Percentiles rank a stretch among this genome's conserved stretches.
Evolutionary conservation across 2,329 filamentous ascomycete species (phyloP).

Genomic region (Xenoacremonium recifei): DNA sequence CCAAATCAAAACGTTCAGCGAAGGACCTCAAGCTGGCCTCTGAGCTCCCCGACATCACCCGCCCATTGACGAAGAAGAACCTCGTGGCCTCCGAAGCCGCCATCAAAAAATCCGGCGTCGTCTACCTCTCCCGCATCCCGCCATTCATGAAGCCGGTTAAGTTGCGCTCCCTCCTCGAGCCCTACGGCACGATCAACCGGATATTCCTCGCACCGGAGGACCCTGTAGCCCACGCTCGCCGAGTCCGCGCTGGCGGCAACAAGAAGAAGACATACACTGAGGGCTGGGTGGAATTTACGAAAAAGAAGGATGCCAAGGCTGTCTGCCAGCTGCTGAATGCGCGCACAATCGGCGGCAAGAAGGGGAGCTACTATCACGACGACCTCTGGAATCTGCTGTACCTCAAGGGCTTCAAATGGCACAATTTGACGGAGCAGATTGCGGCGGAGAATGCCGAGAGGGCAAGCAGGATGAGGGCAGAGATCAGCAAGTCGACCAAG

Average conservation of each 20-base stretch:
- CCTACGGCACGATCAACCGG: conserved; percentile 73
- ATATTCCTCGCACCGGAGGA: conserved; percentile 80
- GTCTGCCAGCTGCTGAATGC: conserved; percentile 76
- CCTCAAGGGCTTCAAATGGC: conserved; percentile 82
- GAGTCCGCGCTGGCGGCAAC: conserved; percentile 73
- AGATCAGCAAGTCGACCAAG: conserved; percentile 71
- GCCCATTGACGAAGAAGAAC: conserved; percentile 64
- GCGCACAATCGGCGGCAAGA: conserved; percentile 77
- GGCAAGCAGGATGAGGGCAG: conserved; percentile 70
- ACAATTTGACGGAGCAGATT: conserved; percentile 72
- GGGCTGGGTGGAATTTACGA: conserved; percentile 81
- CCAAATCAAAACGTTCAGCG: conserved; percentile 22
- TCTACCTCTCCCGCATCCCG: conserved; percentile 81
- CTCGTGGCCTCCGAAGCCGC: conserved; percentile 63
- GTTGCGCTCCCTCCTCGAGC: conserved; percentile 70
- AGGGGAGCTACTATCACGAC: conserved; percentile 78
- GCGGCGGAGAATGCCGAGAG: conserved; percentile 79
- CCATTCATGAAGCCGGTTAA: conserved; percentile 87
- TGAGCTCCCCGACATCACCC: conserved; percentile 48
- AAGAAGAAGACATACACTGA: conserved; percentile 81
- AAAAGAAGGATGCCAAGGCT: conserved; percentile 75
- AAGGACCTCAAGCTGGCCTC: conserved; percentile 29
- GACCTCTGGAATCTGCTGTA: conserved; percentile 86
- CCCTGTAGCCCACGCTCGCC: conserved; percentile 60
- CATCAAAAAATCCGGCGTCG: conserved; percentile 71